A percentile compares a stretch with the other conserved stretches of the same genome.
These are phyloP conservation scores for Penicillium maclennaniae DNA, from an alignment of 495 filamentous ascomycete genomes.

Conservation along the genomic window DNA sequence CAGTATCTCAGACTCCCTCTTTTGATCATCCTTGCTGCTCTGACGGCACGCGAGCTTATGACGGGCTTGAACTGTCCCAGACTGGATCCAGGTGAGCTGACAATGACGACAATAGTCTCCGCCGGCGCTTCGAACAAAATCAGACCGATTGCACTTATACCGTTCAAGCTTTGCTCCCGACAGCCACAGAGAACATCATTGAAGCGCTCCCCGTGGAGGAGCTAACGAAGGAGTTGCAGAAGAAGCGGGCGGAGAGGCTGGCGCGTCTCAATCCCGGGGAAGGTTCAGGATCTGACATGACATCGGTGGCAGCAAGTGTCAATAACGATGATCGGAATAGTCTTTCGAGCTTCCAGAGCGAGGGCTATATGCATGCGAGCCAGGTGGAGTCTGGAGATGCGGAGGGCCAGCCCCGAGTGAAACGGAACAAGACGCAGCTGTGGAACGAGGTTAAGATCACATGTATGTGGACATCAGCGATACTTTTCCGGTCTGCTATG, in stretches of 20 bases:
- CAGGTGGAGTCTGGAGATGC: conserved; percentile 56
- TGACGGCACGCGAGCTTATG: conserved; percentile 13
- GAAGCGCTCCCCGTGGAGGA: conserved; percentile 84
- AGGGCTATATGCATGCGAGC: conserved; percentile 75
- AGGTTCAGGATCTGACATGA: conserved; percentile 54
- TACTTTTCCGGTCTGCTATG: not conserved
- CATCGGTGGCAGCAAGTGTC: conserved; percentile 72
- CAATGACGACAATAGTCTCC: conserved; percentile 57
- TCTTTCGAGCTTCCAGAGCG: conserved; percentile 69
- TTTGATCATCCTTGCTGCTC: not conserved
- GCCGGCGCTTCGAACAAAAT: conserved; percentile 95
- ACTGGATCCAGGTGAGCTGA: conserved; percentile 9
- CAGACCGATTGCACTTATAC: conserved; percentile 98
- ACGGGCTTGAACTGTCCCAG: conserved; percentile 12
- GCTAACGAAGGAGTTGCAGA: conserved; percentile 85
- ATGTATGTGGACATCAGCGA: conserved; percentile 53
- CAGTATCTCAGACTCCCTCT: conserved; percentile 24
- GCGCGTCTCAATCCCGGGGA: conserved; percentile 53
- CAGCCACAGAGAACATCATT: conserved; percentile 82
- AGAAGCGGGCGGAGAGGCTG: conserved; percentile 79
- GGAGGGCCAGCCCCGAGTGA: conserved; percentile 43
- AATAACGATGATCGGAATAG: conserved; percentile 80
- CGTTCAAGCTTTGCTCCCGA: conserved; percentile 91
- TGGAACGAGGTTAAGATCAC: conserved; percentile 98
- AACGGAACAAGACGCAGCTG: conserved; percentile 83